Conservation (phyloP, 768 basidiomycete species). For the Lactifluus echinatus region DNA sequence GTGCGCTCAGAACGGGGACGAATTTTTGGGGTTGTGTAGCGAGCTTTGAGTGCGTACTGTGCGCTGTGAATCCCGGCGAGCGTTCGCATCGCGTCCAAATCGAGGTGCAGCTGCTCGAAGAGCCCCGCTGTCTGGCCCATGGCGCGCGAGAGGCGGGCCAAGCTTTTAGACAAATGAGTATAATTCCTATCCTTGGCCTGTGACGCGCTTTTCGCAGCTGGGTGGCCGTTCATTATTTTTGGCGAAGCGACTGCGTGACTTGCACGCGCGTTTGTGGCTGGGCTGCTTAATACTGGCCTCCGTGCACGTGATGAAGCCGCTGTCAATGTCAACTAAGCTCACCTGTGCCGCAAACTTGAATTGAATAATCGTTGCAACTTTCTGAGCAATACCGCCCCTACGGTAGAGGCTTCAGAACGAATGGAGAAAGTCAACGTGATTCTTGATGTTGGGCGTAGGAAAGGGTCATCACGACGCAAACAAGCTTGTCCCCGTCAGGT, state of each 20-base stretch:
- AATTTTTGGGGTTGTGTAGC: background rate
- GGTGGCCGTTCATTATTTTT: constrained; percentile 21
- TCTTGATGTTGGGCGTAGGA: background rate
- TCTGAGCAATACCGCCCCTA: background rate
- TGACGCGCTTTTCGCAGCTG: constrained; percentile 50
- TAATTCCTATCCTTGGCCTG: constrained; percentile 79
- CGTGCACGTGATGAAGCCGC: constrained; percentile 9
- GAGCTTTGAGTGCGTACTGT: constrained; percentile 55
- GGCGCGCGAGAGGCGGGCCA: constrained; percentile 59
- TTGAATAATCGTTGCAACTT: background rate
- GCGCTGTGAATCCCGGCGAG: constrained; percentile 75
- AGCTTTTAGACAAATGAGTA: constrained; percentile 58
- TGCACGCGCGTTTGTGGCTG: background rate
- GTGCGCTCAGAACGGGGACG: background rate
- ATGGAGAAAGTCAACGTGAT: background rate
- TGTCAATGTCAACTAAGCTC: background rate
- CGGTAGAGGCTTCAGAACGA: background rate
- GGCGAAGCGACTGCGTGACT: background rate
- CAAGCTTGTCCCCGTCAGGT: background rate
- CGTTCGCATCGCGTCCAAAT: constrained; percentile 69
- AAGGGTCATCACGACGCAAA: background rate
- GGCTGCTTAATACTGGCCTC: background rate
- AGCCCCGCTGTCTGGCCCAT: constrained; percentile 68
- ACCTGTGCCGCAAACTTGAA: background rate
- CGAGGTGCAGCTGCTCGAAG: constrained; percentile 66